phyloP scores from a whole-genome alignment of 2,329 filamentous ascomycete species.

The Biscogniauxia sp. region DNA sequence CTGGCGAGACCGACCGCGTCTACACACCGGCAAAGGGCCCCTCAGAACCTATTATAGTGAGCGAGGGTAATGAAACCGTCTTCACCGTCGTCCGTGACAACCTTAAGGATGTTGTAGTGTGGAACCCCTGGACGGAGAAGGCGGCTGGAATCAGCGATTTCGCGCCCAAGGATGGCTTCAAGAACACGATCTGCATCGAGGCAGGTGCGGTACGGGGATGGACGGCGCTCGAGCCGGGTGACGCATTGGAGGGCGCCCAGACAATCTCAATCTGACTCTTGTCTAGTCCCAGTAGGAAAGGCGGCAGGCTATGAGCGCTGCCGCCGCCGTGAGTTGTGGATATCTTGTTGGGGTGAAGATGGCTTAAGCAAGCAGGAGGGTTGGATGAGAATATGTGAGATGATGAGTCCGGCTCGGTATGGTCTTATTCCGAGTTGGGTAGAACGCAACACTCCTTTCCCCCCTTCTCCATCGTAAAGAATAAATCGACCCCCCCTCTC shows the following conservation, averaged over 20 bases:
- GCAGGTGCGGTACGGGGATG: constrained; percentile 79
- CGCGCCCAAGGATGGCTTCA: constrained; percentile 82
- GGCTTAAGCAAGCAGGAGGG: too few relatives aligned
- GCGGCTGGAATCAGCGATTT: constrained; percentile 82
- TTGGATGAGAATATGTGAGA: too few relatives aligned
- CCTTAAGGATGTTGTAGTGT: constrained; percentile 84
- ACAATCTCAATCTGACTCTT: constrained; percentile 42
- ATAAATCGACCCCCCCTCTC: too few relatives aligned
- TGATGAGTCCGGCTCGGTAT: too few relatives aligned
- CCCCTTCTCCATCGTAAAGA: too few relatives aligned
- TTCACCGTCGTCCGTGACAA: constrained; percentile 81
- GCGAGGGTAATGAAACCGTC: constrained; percentile 59
- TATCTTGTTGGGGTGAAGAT: too few relatives aligned
- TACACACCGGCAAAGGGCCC: constrained; percentile 71
- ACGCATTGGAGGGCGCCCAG: constrained; percentile 62
- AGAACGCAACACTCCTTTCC: too few relatives aligned
- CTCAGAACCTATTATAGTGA: constrained; percentile 55
- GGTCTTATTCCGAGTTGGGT: too few relatives aligned
- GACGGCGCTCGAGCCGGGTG: constrained; percentile 80
- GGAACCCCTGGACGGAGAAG: constrained; percentile 95
- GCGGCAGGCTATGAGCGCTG: neutral
- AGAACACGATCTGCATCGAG: constrained; percentile 93
- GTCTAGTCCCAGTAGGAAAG: neutral
- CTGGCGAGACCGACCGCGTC: constrained; percentile 81
- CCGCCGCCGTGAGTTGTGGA: neutral